Conservation (phyloP, 371 early-diverging fungal genomes). For the Cokeromyces recurvatus region DNA sequence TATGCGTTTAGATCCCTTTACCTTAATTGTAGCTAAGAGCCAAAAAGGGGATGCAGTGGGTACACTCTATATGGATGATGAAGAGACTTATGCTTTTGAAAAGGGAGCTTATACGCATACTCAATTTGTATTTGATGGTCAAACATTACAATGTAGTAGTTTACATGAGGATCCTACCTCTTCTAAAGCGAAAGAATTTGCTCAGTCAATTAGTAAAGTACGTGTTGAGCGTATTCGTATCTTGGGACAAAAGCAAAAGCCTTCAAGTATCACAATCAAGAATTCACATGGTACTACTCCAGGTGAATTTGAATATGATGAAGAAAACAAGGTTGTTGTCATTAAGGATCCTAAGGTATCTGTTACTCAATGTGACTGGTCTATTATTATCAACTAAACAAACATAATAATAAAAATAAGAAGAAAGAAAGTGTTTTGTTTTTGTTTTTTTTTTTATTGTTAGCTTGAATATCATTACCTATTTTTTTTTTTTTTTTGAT, state of each 20-base stretch:
- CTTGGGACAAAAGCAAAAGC: conserved; percentile 23
- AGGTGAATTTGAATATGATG: conserved; percentile 17
- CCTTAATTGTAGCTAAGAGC: conserved; percentile 79
- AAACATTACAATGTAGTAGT: conserved; percentile 23
- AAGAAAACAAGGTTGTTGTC: conserved; percentile 27
- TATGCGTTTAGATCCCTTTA: conserved; percentile 87
- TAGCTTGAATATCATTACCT: too few relatives aligned
- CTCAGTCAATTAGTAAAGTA: conserved; percentile 18
- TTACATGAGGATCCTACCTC: conserved; percentile 20
- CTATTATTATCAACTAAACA: conserved; percentile 37
- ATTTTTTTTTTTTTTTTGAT: too few relatives aligned
- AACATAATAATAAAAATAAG: too few relatives aligned
- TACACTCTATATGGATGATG: conserved; percentile 85
- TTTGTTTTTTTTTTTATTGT: too few relatives aligned
- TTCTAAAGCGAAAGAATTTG: conserved; percentile 19
- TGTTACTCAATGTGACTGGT: conserved; percentile 59
- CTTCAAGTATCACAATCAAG: conserved; percentile 13
- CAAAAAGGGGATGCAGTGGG: conserved; percentile 68
- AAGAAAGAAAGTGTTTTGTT: too few relatives aligned
- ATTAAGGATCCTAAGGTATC: conserved; percentile 69
- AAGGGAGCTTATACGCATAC: conserved; percentile 58
- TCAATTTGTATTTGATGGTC: conserved; percentile 36
- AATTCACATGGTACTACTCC: conserved; percentile 1
- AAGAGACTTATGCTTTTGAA: conserved; percentile 72
- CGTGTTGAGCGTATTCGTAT: conserved; percentile 45